Conservation (phyloP, 2,329 filamentous ascomycete species). For the Colletotrichum euphorbiae region DNA sequence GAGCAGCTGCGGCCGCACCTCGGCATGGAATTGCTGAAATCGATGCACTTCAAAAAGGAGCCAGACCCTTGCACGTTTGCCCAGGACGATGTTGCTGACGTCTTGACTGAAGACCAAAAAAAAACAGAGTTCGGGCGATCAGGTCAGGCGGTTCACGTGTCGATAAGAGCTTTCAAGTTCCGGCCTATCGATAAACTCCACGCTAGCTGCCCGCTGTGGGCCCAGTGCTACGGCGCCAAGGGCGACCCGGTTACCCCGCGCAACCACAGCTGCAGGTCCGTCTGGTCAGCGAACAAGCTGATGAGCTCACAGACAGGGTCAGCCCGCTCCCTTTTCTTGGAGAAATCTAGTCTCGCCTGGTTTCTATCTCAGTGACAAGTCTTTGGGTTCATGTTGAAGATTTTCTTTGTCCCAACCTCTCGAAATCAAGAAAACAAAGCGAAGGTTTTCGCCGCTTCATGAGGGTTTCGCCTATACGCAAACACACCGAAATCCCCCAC, state of each 20-base stretch:
- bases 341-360: constrained; percentile 9
- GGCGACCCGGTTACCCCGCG: constrained; percentile 40
- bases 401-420: constrained; percentile 15
- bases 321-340: constrained; percentile 22
- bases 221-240: constrained; percentile 28
- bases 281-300: constrained; percentile 28
- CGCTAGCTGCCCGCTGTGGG: constrained; percentile 5
- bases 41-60: constrained; percentile 12
- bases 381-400: constrained; percentile 13
- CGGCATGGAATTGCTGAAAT: not conserved
- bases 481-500: constrained; percentile 23
- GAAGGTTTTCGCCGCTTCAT: constrained; percentile 13
- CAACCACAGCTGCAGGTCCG: constrained; percentile 35
- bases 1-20: not conserved
- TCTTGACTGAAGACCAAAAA: not conserved
- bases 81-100: constrained; percentile 13
- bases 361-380: constrained; percentile 23
- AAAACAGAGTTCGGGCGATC: not conserved
- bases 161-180: constrained; percentile 39
- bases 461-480: constrained; percentile 2
- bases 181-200: constrained; percentile 35
- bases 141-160: constrained; percentile 20
- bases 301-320: constrained; percentile 33
- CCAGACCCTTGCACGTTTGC: constrained; percentile 12
- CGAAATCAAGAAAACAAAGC: constrained; percentile 7